A percentile compares a stretch with the other conserved stretches of the same genome.
phyloP scores from a whole-genome alignment of 2,329 filamentous ascomycete species.

The Rhinocladiella similis region DNA sequence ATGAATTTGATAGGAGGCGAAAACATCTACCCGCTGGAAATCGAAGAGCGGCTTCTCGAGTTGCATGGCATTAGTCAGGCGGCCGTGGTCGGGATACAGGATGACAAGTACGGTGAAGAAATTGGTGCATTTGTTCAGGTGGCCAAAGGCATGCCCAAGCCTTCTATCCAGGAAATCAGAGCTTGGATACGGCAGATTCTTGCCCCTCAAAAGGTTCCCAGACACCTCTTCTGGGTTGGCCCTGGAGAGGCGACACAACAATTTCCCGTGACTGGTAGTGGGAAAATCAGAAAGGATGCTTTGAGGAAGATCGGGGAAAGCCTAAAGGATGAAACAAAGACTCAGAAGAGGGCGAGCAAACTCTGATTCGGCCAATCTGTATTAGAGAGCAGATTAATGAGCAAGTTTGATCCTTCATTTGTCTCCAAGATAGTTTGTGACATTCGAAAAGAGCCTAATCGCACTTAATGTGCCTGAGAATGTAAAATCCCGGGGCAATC shows the following conservation, averaged over 20 bases:
- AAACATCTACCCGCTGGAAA: constrained; percentile 89
- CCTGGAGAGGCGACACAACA: constrained; percentile 54
- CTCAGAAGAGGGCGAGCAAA: too few relatives aligned
- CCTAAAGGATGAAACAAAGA: too few relatives aligned
- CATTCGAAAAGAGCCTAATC: too few relatives aligned
- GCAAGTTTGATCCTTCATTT: too few relatives aligned
- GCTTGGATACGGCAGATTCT: not conserved
- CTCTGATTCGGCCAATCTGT: too few relatives aligned
- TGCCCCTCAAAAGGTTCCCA: constrained; percentile 63
- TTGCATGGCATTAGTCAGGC: constrained; percentile 63
- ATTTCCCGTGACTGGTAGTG: constrained; percentile 68
- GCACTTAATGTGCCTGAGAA: too few relatives aligned
- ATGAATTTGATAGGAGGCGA: constrained; percentile 67
- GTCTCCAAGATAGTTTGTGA: too few relatives aligned
- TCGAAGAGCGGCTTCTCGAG: constrained; percentile 81
- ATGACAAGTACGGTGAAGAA: constrained; percentile 70
- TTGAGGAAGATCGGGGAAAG: not conserved
- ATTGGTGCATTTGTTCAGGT: constrained; percentile 61
- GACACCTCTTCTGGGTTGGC: constrained; percentile 75
- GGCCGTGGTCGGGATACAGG: constrained; percentile 68
- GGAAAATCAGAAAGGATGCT: constrained; percentile 46
- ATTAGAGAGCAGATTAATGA: too few relatives aligned
- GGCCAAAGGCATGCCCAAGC: not conserved
- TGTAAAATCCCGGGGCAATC: too few relatives aligned
- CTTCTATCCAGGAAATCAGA: not conserved